Evolutionary conservation across 805 yeast genomes (phyloP).

Genomic region (Pichia phayaonensis): DNA sequence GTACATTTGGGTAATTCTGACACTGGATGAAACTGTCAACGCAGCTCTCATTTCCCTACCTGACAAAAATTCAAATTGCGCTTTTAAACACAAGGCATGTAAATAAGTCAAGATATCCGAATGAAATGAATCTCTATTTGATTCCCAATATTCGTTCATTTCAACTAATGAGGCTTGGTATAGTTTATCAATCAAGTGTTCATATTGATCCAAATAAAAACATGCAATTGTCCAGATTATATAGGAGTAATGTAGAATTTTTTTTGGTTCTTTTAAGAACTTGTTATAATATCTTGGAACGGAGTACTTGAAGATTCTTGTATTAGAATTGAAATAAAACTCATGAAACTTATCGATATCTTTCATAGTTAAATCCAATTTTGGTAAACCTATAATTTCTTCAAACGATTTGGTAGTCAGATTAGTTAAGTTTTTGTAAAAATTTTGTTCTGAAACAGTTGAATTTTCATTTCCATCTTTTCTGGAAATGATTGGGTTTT

Average conservation of each 20-base stretch:
- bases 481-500: background rate
- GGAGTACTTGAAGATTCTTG: conserved; percentile 15
- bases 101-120: conserved; percentile 20
- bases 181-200: conserved; percentile 12
- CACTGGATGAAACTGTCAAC: conserved; percentile 20
- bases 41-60: conserved; percentile 24
- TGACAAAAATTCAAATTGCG: conserved; percentile 21
- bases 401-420: conserved; percentile 5
- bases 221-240: conserved; percentile 20
- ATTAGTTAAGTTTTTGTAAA: background rate
- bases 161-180: conserved; percentile 15
- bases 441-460: background rate
- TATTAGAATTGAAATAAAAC: conserved; percentile 9
- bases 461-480: background rate
- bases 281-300: conserved; percentile 15
- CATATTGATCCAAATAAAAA: conserved; percentile 15
- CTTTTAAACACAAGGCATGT: conserved; percentile 20
- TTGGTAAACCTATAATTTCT: conserved; percentile 4
- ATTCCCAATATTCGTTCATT: conserved; percentile 16
- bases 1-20: conserved; percentile 23
- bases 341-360: conserved; percentile 19
- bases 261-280: conserved; percentile 15
- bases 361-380: conserved; percentile 15
- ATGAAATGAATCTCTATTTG: conserved; percentile 9
- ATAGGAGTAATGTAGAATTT: conserved; percentile 17